A percentile compares a stretch with the other conserved stretches of the same genome.
Conservation (phyloP, 1,284 basidiomycete genomes). For the Tremellales sp. region DNA sequence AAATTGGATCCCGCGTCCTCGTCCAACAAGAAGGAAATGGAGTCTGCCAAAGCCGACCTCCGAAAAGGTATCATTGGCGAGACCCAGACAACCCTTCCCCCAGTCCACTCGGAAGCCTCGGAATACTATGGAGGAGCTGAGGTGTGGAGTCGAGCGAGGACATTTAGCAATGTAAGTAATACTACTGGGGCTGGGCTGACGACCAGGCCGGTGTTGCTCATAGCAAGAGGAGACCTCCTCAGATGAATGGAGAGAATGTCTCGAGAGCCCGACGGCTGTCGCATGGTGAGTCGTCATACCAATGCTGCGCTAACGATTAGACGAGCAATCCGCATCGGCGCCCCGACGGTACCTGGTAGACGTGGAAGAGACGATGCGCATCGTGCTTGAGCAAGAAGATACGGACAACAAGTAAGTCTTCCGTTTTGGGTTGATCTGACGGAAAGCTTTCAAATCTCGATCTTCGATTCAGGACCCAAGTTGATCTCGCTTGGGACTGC, state of each 20-base stretch:
- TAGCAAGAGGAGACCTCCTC: constrained; percentile 56
- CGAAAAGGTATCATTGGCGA: constrained; percentile 22
- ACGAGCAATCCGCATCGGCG: constrained; percentile 50
- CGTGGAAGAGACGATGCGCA: constrained; percentile 96
- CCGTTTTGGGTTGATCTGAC: neutral
- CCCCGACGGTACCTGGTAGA: constrained; percentile 87
- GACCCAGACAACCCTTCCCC: constrained; percentile 42
- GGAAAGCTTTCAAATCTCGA: constrained; percentile 67
- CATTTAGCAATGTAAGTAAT: constrained; percentile 69
- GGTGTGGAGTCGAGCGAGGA: constrained; percentile 70
- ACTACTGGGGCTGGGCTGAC: constrained; percentile 8
- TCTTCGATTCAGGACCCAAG: constrained; percentile 96
- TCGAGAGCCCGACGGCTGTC: constrained; percentile 70
- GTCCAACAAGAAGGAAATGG: neutral
- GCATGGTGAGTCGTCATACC: constrained; percentile 54
- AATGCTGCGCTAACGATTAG: constrained; percentile 27
- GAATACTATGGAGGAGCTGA: constrained; percentile 77
- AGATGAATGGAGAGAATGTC: constrained; percentile 71
- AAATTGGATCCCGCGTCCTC: neutral
- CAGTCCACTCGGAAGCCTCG: constrained; percentile 64
- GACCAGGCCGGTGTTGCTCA: constrained; percentile 59
- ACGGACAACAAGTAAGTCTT: constrained; percentile 74
- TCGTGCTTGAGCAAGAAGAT: constrained; percentile 96
- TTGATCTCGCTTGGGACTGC: constrained; percentile 93
- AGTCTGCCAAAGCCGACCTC: constrained; percentile 5